Evolutionary conservation across 23 red algal species (phyloP), one percentile per base, ranked within the genome.

Genomic region (Chondrus crispus): DNA sequence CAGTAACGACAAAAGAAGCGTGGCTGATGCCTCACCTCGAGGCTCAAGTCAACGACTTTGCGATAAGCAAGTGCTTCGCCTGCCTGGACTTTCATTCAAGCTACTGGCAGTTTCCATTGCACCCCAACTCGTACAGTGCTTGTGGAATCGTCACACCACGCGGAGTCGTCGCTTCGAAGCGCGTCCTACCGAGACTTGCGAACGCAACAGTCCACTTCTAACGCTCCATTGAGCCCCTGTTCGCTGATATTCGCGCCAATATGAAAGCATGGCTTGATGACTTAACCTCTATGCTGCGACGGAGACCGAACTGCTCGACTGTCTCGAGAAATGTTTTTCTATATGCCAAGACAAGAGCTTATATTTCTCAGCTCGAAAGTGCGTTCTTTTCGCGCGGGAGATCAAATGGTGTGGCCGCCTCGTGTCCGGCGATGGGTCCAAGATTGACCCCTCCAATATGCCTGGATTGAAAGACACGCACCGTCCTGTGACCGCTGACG

Each of bases 371-470:
- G 46, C 44, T 14, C 46, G 55, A 32, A 88, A 88, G 29, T n/a
- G n/a, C n/a, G n/a, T n/a, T n/a, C n/a, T n/a, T n/a, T n/a, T n/a
- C n/a, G n/a, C n/a, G 5, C 54, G 55, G 49, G 32, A 74, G 39
- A 62, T 76, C 44, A 75, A 58, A 43, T 88, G 47, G 85, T 88
- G 62, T 49, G 85, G 85, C 4, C 14, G 85, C 57, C 16, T 75
- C 16, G 38, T 76, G 36, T 48, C 72, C 39, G 48, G 50, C 43
- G 69, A 88, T 44, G 81, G 85, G 26, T 88, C 72, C 49, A 37
- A 24, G 58, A 54, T 74, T 39, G 69, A 88, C 28, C 85, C 85
- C 16, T 16, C 48, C 12, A 88, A 76, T 57, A 43, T 60, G 35
- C 50, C 37, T 24, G 39, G 14, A 14, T 44, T 76, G 5, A 20